Conservation (phyloP, 768 basidiomycete species). For the Macrocybe gigantea region DNA sequence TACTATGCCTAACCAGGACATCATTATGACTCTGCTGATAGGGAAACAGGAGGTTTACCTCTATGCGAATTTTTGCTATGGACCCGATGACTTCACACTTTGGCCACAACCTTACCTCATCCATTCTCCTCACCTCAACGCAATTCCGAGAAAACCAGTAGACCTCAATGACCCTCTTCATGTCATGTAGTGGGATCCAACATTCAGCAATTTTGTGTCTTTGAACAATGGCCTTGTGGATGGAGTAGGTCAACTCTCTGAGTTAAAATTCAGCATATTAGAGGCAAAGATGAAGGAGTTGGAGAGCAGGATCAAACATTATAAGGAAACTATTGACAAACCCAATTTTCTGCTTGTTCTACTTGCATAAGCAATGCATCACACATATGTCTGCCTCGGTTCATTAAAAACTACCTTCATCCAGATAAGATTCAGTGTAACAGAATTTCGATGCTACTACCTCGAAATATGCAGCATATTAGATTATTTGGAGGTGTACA, state of each 20-base stretch:
- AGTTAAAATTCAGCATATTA: not conserved
- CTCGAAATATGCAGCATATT: not conserved
- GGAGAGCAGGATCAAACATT: not conserved
- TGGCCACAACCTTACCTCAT: not conserved
- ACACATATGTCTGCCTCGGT: not conserved
- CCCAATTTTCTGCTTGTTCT: not conserved
- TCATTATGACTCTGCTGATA: too few relatives aligned
- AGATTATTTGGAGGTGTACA: not conserved
- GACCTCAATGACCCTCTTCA: not conserved
- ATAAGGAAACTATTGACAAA: not conserved
- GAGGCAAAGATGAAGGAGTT: not conserved
- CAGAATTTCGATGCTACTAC: not conserved
- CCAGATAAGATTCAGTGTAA: not conserved
- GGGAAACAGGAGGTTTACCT: too few relatives aligned
- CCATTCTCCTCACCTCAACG: not conserved
- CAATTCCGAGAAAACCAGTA: not conserved
- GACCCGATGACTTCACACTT: not conserved
- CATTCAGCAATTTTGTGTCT: not conserved
- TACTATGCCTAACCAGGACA: too few relatives aligned
- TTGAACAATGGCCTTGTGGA: not conserved
- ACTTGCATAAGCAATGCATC: not conserved
- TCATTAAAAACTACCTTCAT: not conserved
- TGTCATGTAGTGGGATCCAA: not conserved
- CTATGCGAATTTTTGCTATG: not conserved
- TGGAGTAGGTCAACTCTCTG: not conserved